These are phyloP conservation scores for Nothomitra cinnamomea DNA, from an alignment of 2,329 filamentous ascomycete genomes.

Conservation along the genomic window DNA sequence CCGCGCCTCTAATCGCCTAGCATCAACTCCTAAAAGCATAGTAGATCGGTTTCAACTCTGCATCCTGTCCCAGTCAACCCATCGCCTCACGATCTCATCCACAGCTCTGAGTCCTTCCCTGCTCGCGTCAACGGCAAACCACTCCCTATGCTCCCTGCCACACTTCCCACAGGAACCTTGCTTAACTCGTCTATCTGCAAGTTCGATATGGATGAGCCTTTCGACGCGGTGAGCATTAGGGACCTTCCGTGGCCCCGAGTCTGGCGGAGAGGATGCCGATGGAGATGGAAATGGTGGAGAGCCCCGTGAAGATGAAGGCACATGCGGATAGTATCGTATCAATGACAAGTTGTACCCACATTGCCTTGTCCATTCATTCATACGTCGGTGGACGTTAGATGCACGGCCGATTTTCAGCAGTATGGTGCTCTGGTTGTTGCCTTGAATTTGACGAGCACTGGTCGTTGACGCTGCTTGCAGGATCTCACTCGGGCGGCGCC, in stretches of 20 bases:
- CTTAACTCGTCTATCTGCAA: constrained; percentile 42
- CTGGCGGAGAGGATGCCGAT: constrained; percentile 11
- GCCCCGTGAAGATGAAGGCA: constrained; percentile 17
- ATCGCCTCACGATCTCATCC: constrained; percentile 61
- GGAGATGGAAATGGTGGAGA: constrained; percentile 11
- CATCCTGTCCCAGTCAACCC: constrained; percentile 68
- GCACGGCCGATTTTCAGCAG: constrained; percentile 48
- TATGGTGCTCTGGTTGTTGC: constrained; percentile 36
- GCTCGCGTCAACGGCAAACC: constrained; percentile 77
- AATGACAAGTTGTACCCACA: constrained; percentile 80
- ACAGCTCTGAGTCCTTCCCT: constrained; percentile 50
- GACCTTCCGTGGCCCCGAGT: constrained; percentile 45
- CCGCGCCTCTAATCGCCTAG: too few species aligned
- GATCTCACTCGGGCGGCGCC: background rate
- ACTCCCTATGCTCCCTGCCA: constrained; percentile 76
- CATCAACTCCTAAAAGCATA: too few species aligned
- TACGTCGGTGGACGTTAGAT: constrained; percentile 72
- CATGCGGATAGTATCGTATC: constrained; percentile 83
- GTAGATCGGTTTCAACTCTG: background rate
- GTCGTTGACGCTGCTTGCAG: background rate
- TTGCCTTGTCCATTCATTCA: constrained; percentile 88
- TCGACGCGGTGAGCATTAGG: constrained; percentile 80
- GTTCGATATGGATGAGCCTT: constrained; percentile 75
- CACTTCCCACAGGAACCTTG: constrained; percentile 53
- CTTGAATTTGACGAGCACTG: constrained; percentile 12